phyloP scores from a whole-genome alignment of 176 grass and related monocot species.

The Dactylis glomerata region DNA sequence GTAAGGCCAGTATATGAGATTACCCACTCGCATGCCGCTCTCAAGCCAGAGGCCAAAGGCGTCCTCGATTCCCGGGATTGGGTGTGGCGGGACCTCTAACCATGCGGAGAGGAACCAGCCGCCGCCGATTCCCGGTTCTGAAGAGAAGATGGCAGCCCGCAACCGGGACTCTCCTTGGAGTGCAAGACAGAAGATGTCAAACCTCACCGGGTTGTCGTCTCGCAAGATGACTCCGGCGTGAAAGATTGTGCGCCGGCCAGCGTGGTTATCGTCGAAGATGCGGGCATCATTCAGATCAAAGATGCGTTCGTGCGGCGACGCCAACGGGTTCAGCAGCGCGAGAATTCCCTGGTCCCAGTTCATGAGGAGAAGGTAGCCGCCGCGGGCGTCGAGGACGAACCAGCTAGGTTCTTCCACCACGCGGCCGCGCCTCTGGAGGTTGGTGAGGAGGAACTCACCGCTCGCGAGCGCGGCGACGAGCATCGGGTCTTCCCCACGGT shows the following conservation, averaged over 20 bases:
- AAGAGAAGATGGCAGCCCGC: neutral
- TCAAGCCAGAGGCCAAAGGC: too few species aligned
- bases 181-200: neutral
- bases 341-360: neutral
- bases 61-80: too few species aligned
- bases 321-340: neutral
- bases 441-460: conserved; percentile 1
- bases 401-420: neutral
- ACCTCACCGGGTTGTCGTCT: neutral
- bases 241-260: neutral
- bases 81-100: neutral
- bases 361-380: neutral
- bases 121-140: neutral
- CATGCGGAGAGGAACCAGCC: neutral
- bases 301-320: neutral
- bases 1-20: conserved; percentile 10
- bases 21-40: conserved; percentile 2
- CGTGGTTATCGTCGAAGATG: neutral
- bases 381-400: neutral
- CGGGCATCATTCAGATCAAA: neutral
- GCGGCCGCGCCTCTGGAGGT: neutral
- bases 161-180: neutral
- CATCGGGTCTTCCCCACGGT: neutral
- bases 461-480: neutral
- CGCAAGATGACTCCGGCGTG: neutral